Base-by-base conservation (phyloP, 441 rosid species). In the Erodium trifolium region DNA sequence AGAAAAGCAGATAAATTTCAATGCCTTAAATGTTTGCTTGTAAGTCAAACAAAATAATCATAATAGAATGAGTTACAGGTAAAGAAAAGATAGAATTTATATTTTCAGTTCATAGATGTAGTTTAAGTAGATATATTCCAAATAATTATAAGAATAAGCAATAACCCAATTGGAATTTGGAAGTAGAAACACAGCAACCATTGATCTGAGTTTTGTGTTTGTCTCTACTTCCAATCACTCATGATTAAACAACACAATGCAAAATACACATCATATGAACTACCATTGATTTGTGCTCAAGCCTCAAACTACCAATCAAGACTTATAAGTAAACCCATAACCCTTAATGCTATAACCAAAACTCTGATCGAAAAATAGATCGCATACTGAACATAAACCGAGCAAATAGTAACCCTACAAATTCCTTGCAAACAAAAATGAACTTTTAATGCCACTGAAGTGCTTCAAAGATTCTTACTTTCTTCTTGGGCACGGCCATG, bases 401-500 rank as follows among this genome's bases (percentile, higher is more conserved):
- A 41, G 12, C 11, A 41, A 41, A 41, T 41, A 41, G 47, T 9
- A 41, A 41, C 9, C 37, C 37, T 34, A 34, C 37, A 34, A 34
- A 34, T 34, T 34, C 4, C 37, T 34, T 34, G 0, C 47, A 41
- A 41, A 51, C 16, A 13, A 51, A 51, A 51, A 51, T 51, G 57
- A 51, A 13, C 57, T n/a, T 13, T 13, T 12, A 51, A 51, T 51
- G 57, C 47, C 17, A 51, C 5, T 51, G 57, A 51, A 12, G 57
- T 41, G 6, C 17, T n/a, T 12, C 5, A n/a, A 51, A 51, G 57
- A 13, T n/a, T 17, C 57, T 51, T 51, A 51, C 57, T n/a, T 51
- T 51, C 57, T n/a, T 51, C 57, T n/a, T 51, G 57, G 57, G 57
- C 5, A 51, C 57, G 57, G 57, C 57, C 57, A 51, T 51, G 14